Evolutionary conservation across 2,329 filamentous ascomycete genomes (phyloP).

Genomic region (Talaromyces islandicus): DNA sequence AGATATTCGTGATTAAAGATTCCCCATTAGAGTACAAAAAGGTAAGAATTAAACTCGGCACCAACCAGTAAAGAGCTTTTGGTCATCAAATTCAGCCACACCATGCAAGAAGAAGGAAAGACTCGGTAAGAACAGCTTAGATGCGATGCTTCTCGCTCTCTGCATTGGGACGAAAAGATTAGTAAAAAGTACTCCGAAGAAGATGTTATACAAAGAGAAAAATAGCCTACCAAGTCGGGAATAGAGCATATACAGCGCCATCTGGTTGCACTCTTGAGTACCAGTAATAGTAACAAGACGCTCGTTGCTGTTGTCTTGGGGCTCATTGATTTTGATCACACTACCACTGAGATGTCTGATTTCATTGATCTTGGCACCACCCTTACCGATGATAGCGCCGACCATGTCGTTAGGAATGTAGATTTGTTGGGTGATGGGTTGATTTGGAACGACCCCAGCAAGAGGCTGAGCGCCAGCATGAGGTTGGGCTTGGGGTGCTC

Average conservation of each 20-base stretch:
- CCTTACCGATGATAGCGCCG: slow-evolving; percentile 97
- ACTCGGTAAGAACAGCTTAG: slow-evolving; percentile 29
- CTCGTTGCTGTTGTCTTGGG: slow-evolving; percentile 98
- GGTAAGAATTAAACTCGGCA: slow-evolving; percentile 26
- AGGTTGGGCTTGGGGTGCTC: slow-evolving; percentile 54
- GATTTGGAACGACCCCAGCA: slow-evolving; percentile 67
- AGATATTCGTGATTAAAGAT: background rate
- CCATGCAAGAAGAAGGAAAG: background rate
- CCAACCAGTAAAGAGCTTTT: slow-evolving; percentile 16
- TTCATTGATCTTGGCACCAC: slow-evolving; percentile 98
- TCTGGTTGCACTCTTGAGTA: slow-evolving; percentile 96
- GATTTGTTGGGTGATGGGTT: slow-evolving; percentile 93
- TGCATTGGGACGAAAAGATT: slow-evolving; percentile 29
- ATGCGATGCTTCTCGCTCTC: slow-evolving; percentile 74
- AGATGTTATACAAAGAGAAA: too few relatives aligned
- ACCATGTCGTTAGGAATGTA: slow-evolving; percentile 99
- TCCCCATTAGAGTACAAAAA: slow-evolving; percentile 3
- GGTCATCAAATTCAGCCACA: slow-evolving; percentile 5
- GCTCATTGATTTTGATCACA: slow-evolving; percentile 99
- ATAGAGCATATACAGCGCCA: slow-evolving; percentile 99
- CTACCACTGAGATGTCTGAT: slow-evolving; percentile 95
- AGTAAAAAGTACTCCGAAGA: slow-evolving; percentile 11
- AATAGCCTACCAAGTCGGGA: slow-evolving; percentile 74
- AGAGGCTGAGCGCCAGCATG: slow-evolving; percentile 62
- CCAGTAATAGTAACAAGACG: slow-evolving; percentile 94